Evolutionary conservation across 768 basidiomycete species (phyloP), one percentile per base, ranked within the genome.

Genomic region (Suillus luteus): DNA sequence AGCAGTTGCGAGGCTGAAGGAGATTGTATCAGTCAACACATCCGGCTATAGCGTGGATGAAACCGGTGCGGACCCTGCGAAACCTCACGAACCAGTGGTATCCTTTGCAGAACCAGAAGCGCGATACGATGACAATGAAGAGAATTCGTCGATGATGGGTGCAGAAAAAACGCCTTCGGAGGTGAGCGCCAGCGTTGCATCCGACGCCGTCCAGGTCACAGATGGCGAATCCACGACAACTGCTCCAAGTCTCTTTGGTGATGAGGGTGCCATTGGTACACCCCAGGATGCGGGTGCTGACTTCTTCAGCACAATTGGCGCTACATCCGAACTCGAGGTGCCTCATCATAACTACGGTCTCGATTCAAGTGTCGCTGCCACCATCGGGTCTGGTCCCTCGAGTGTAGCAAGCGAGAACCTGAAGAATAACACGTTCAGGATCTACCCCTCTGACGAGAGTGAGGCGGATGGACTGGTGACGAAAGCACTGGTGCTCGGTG

Each of bases 331-430:
- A 15, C 81, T 93, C 60, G 75, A 81, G 38, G 83, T 95, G 6
- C 95, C 94, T 0, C 94, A 94, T 67, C 87, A 83, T 57, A 91
- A 88, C 68, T 91, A 93, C 63, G 85, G 84, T 5, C 75, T 90
- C 38, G 95, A 95, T 71, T 96, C 95, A 0, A 95, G 93, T 2
- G 95, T 96, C 15, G 96, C 96, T 22, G 96, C 96, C 0, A 99
- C 96, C 0, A 83, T 93, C 33, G 96, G 96, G n/a, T 95, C 93
- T 2, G 83, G 93, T 2, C 88, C 95, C 2, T 93, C 93, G 0
- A 95, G 93, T 8, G 83, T 91, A 41, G 85, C 87, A 0, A 90
- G 89, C 0, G 91, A 93, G 67, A 81, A 77, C 2, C 75, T 89
- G 71, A 95, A 91, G 78, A 87, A 80, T 67, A 90, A 89, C 67